Evolutionary conservation across 2,329 filamentous ascomycete genomes (phyloP), one percentile per base, ranked within the genome.

Genomic region (Diplodia intermedia): DNA sequence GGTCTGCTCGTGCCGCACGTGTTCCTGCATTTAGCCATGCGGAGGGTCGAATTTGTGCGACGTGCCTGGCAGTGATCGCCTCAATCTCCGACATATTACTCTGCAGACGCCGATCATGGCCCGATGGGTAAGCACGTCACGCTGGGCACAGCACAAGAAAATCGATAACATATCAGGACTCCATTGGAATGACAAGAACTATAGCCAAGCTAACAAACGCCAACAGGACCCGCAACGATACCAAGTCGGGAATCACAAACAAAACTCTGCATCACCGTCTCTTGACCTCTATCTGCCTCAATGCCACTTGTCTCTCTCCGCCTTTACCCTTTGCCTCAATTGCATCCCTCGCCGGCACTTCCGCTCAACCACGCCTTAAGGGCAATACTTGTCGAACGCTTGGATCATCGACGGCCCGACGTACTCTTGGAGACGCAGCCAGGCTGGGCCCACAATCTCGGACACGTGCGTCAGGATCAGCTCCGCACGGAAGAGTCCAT

Each of bases 1-100:
- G 55, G 20, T 18, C 55, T 12, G 15, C 53, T 14, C 43, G 5
- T 47, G 43, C 20, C 14, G 15, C 40, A 61, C 56, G 23, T 61
- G 56, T 50, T 31, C 56, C 56, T 61, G 56, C 56, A 23, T 49
- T 61, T 61, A 31, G 9, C 40, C 56, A 26, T 47, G 56, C 40
- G 26, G 56, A 40, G 15, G 23, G 26, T 3, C 9, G 36, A 47
- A 26, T 23, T 15, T 29, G 38, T 56, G 11, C 38, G 36, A 38
- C 54, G 23, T 23, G 8, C n/a, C 31, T 12, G 54, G 54, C 31
- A 56, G 33, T 56, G 54, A 56, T 56, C 31, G 4, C n/a, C 11
- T 56, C 54, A 56, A 56, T 1, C 18, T 56, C 11, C 23, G 20
- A 20, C 54, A 56, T 2, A 23, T 20, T 38, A 33, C 53, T 3